Base-by-base conservation (phyloP, 768 basidiomycete genomes). In the Serendipita sp. region DNA sequence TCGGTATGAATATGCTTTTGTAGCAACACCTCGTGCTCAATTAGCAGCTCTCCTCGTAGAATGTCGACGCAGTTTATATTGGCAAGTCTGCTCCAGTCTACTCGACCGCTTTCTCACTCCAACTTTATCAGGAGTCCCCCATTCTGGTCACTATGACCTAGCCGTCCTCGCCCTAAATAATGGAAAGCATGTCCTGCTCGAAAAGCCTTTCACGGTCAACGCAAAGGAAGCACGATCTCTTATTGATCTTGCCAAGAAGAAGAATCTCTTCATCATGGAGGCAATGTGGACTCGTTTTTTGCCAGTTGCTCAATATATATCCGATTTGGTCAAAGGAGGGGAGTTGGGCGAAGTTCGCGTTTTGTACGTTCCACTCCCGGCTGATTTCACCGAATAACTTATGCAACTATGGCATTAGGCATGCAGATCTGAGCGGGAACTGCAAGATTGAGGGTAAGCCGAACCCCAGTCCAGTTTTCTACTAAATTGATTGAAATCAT, bases 221-320 rank as follows among this genome's bases (percentile, higher is more conserved):
- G 75, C 79, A 3, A 79, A 83, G 2, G 90, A 94, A 69, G 76
- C 90, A 22, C 79, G 81, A n/a, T 80, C 83, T 50, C 78, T 95
- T 24, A 74, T 91, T 20, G 74, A 74, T 9, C 78, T 88, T 20
- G 90, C 92, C 1, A 86, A 86, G 71, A 81, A 88, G 70, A 75
- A 85, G 67, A 80, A 83, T 17, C 78, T 91, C 1, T 94, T 94
- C 76, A 81, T 94, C 68, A 93, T 94, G 90, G 92, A 94, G 73
- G 90, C 87, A 0, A 76, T 91, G 72, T 91, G 90, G 88, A 90
- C 90, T 38, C 78, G 87, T 38, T 90, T 89, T 76, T 84, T 86
- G 63, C 86, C 87, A 13, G 77, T 88, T 64, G 75, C 77, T 9
- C 69, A 75, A 17, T 86, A 86, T 64, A 74, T 90, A 61, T 84